Conservation (phyloP, 768 basidiomycete genomes). For the Boletus rufocinnamomeus region DNA sequence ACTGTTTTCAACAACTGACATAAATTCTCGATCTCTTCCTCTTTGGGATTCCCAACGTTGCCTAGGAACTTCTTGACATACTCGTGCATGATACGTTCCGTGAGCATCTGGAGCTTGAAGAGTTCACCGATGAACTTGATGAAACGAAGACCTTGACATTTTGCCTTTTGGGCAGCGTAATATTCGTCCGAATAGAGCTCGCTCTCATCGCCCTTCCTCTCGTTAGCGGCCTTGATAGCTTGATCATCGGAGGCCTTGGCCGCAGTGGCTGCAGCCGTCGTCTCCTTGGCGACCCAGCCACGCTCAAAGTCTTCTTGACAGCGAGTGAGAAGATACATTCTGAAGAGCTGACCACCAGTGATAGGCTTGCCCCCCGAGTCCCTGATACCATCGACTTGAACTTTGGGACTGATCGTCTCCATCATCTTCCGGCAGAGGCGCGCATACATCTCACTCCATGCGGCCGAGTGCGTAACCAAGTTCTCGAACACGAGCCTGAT, state of each 20-base stretch:
- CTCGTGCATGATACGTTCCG: conserved; percentile 97
- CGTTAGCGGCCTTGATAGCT: conserved; percentile 69
- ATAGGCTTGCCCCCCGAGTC: conserved; percentile 84
- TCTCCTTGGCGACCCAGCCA: conserved; percentile 89
- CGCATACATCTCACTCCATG: conserved; percentile 98
- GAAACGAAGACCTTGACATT: conserved; percentile 94
- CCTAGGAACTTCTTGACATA: conserved; percentile 94
- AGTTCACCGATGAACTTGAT: conserved; percentile 98
- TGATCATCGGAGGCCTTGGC: conserved; percentile 85
- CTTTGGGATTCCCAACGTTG: conserved; percentile 94
- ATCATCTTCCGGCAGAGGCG: conserved; percentile 94
- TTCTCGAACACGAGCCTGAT: conserved; percentile 97
- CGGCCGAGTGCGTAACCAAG: conserved; percentile 94
- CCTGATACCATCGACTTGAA: conserved; percentile 86
- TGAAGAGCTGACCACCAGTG: conserved; percentile 90
- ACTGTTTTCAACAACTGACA: conserved; percentile 93
- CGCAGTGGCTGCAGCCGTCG: conserved; percentile 83
- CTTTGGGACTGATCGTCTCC: conserved; percentile 85
- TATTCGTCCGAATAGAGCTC: conserved; percentile 94
- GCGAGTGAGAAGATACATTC: conserved; percentile 93
- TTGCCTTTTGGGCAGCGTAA: conserved; percentile 94
- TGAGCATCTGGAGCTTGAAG: conserved; percentile 98
- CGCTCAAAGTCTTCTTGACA: conserved; percentile 98
- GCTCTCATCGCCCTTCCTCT: conserved; percentile 57
- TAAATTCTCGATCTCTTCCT: conserved; percentile 95